These are phyloP conservation scores for Cryptomeria japonica DNA, from an alignment of 75 land plant species.

Conservation along the genomic window DNA sequence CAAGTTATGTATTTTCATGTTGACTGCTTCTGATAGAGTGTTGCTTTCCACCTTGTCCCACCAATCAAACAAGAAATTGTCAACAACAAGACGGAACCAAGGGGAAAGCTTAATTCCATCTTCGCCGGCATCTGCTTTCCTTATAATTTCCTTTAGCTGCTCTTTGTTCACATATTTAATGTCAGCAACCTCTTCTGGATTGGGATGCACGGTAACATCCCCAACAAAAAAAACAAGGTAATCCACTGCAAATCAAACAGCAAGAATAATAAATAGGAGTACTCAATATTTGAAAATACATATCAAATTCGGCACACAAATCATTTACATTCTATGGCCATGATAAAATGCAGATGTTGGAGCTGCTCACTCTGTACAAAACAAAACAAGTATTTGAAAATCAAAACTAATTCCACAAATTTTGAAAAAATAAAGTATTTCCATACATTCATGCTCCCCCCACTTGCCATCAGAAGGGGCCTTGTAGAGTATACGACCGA, in stretches of 20 bases:
- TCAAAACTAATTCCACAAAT: background rate
- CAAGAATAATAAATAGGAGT: background rate
- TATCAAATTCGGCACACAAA: background rate
- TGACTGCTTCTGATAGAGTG: constrained; percentile 61
- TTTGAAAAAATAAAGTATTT: background rate
- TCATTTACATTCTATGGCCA: background rate
- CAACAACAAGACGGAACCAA: constrained; percentile 95
- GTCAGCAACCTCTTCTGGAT: constrained; percentile 97
- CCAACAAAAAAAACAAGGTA: constrained; percentile 89
- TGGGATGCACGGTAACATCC: constrained; percentile 80
- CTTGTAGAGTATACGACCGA: constrained; percentile 92
- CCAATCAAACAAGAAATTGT: constrained; percentile 95
- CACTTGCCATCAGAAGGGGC: constrained; percentile 99
- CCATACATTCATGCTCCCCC: constrained; percentile 99
- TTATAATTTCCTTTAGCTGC: constrained; percentile 78
- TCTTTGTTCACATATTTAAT: constrained; percentile 82
- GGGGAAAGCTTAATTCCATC: constrained; percentile 95
- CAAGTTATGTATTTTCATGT: constrained; percentile 90
- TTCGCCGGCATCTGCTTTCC: constrained; percentile 95
- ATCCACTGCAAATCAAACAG: constrained; percentile 67
- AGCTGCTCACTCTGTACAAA: constrained; percentile 1
- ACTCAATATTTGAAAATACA: background rate
- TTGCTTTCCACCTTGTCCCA: constrained; percentile 88
- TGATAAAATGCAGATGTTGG: background rate
- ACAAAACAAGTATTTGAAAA: background rate